A percentile compares a stretch with the other conserved stretches of the same genome.
These are phyloP conservation scores for Tolypocladium tropicale DNA, from an alignment of 2,329 filamentous ascomycete species.

Conservation along the genomic window DNA sequence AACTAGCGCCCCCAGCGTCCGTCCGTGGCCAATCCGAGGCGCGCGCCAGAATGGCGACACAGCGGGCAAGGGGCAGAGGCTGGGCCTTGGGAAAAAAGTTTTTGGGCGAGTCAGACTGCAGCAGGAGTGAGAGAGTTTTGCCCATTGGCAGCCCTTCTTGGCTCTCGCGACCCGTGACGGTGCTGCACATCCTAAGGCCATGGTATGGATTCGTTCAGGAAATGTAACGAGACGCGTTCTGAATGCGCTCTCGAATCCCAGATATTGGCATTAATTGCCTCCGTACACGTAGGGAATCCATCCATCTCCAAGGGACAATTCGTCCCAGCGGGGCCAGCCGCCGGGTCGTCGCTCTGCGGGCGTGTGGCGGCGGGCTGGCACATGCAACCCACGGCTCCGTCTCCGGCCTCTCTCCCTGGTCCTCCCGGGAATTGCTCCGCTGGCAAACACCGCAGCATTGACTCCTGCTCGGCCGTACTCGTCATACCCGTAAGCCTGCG, in stretches of 20 bases:
- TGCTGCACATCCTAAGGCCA: too few relatives aligned
- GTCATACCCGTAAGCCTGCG: background rate
- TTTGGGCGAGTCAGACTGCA: background rate
- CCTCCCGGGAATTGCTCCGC: background rate
- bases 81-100: background rate
- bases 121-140: background rate
- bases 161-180: too few relatives aligned
- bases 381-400: background rate
- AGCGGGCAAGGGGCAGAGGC: background rate
- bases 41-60: background rate
- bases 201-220: too few relatives aligned
- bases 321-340: too few relatives aligned
- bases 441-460: background rate
- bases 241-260: background rate
- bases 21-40: background rate
- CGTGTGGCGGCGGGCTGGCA: background rate
- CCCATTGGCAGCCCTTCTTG: too few relatives aligned
- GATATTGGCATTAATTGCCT: too few relatives aligned
- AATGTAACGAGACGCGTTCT: too few relatives aligned
- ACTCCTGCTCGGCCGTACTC: background rate
- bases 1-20: background rate
- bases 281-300: too few relatives aligned
- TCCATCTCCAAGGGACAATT: too few relatives aligned
- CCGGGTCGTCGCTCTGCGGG: background rate
- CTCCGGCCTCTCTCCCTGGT: background rate